phyloP scores from a whole-genome alignment of 179 eudicot genomes.

The Silene noctiflora region DNA sequence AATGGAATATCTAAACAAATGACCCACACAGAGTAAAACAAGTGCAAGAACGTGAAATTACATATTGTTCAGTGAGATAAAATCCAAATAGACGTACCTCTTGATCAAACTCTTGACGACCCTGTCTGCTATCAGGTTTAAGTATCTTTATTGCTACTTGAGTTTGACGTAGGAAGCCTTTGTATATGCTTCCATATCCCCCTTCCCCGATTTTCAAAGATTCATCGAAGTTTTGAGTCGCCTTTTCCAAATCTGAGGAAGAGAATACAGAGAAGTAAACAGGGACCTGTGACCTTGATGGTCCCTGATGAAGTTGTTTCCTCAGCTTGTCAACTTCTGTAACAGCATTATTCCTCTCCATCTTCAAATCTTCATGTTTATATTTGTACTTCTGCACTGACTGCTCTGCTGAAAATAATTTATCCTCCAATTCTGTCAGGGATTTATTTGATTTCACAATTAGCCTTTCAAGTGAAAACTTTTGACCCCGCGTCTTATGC shows the following conservation, averaged over 20 bases:
- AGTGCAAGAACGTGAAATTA: background rate
- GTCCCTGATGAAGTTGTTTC: constrained; percentile 31
- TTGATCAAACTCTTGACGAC: constrained; percentile 63
- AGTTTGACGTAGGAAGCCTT: constrained; percentile 58
- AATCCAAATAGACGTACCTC: constrained; percentile 45
- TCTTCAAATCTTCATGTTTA: constrained; percentile 59
- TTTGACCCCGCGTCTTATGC: constrained; percentile 32
- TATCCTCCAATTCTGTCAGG: constrained; percentile 35
- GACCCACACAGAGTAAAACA: background rate
- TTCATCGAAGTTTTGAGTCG: constrained; percentile 52
- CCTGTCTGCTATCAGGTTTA: constrained; percentile 56
- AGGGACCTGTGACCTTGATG: constrained; percentile 34
- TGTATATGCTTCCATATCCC: constrained; percentile 65
- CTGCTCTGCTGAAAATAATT: constrained; percentile 55
- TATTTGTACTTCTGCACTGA: constrained; percentile 53
- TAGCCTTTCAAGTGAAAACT: constrained; percentile 7
- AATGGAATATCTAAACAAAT: background rate
- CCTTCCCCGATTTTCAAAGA: constrained; percentile 77
- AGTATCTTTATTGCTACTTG: constrained; percentile 72
- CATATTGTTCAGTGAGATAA: background rate
- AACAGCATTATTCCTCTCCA: constrained; percentile 55
- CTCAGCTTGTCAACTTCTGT: constrained; percentile 46
- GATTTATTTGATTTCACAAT: background rate
- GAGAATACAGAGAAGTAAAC: constrained; percentile 53
- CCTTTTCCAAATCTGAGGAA: constrained; percentile 58